Percentiles rank a stretch among this genome's conserved stretches.
Conservation (phyloP, 305 asterid genomes). For the Petunia hybrid region DNA sequence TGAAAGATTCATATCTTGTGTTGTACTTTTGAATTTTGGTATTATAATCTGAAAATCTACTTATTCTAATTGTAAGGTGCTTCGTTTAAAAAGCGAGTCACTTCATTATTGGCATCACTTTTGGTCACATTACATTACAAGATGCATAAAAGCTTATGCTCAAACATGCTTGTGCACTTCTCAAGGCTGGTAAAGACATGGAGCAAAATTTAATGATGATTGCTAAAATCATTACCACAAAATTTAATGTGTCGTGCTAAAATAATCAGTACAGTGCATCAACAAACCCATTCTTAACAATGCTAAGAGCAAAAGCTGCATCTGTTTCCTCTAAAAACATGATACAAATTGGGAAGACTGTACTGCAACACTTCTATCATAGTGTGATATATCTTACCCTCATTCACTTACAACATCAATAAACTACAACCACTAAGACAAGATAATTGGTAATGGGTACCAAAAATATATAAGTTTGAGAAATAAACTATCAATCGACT, state of each 20-base stretch:
- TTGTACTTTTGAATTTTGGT: no score
- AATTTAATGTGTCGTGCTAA: not conserved
- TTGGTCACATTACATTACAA: no score
- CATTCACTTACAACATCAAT: not conserved
- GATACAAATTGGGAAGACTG: not conserved
- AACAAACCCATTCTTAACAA: not conserved
- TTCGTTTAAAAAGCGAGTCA: no score
- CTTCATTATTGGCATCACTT: no score
- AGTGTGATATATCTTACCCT: not conserved
- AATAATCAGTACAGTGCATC: not conserved
- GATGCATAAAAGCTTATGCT: not conserved
- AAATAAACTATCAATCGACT: not conserved
- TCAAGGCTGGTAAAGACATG: not conserved
- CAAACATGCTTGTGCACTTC: not conserved
- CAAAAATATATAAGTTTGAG: not conserved
- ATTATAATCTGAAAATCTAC: no score
- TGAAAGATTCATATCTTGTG: no score
- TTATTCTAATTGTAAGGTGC: no score
- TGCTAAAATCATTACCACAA: not conserved
- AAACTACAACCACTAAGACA: not conserved
- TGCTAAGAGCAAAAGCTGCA: constrained; percentile 1
- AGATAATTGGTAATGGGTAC: not conserved
- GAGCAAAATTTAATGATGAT: not conserved
- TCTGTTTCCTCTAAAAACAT: not conserved
- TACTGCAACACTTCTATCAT: not conserved